phyloP scores from a whole-genome alignment of 2,329 filamentous ascomycete genomes.

The Beauveria caledonica region DNA sequence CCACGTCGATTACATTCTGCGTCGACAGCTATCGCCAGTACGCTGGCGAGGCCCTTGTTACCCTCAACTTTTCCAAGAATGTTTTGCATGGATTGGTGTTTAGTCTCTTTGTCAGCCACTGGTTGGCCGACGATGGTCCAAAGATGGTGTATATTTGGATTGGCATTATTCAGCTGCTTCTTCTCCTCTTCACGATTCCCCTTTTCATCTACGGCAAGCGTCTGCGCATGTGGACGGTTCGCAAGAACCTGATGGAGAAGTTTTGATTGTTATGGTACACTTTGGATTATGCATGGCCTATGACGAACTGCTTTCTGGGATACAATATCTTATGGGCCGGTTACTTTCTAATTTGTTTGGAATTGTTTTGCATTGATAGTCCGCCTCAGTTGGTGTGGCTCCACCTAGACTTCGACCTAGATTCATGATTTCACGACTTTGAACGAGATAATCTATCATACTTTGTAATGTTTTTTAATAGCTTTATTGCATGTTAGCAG shows the following conservation, averaged over 20 bases:
- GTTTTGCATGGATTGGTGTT: constrained; percentile 86
- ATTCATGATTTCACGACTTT: background rate
- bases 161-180: constrained; percentile 74
- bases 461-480: background rate
- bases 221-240: constrained; percentile 86
- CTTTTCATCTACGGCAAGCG: constrained; percentile 95
- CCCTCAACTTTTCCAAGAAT: constrained; percentile 91
- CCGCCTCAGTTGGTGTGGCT: background rate
- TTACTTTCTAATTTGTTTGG: background rate
- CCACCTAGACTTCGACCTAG: background rate
- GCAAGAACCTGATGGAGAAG: constrained; percentile 79
- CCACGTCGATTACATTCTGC: constrained; percentile 87
- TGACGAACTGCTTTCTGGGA: background rate
- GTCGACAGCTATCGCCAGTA: constrained; percentile 92
- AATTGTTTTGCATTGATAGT: background rate
- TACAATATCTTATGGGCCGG: background rate
- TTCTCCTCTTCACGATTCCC: constrained; percentile 68
- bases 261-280: constrained; percentile 27
- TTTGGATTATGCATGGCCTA: background rate
- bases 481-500: background rate
- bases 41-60: constrained; percentile 88
- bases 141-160: constrained; percentile 74
- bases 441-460: background rate
- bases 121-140: constrained; percentile 68
- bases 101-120: constrained; percentile 76